Evolutionary conservation across 2,329 filamentous ascomycete genomes (phyloP).

Genomic region (Pseudogymnoascus sp.): DNA sequence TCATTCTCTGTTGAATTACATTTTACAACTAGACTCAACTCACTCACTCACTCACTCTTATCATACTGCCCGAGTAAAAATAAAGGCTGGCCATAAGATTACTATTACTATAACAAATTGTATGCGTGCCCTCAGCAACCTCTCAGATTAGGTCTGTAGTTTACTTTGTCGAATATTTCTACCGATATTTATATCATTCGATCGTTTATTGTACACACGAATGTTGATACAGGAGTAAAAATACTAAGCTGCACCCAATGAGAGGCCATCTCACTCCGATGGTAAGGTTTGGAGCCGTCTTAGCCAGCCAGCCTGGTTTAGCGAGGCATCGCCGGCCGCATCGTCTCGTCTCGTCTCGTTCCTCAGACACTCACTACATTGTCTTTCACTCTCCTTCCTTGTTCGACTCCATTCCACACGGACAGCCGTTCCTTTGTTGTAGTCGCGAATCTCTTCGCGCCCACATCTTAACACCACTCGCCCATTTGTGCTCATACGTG

Average conservation of each 20-base stretch:
- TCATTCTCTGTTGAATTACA: not conserved
- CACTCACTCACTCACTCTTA: no score
- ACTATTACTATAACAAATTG: not conserved
- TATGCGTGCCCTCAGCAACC: not conserved
- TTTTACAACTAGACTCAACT: no score
- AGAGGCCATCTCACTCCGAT: not conserved
- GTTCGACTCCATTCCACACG: not conserved
- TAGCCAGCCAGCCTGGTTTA: slow-evolving; percentile 6
- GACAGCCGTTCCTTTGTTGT: not conserved
- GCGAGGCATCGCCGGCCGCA: slow-evolving; percentile 2
- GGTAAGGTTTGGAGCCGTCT: not conserved
- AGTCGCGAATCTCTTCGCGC: not conserved
- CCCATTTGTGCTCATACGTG: not conserved
- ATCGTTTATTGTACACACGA: not conserved
- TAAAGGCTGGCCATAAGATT: not conserved
- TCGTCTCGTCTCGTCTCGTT: not conserved
- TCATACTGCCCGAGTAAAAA: no score
- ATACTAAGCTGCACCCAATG: not conserved
- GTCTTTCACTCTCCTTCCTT: not conserved
- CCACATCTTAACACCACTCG: not conserved
- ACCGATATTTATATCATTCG: not conserved
- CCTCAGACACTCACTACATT: slow-evolving; percentile 2
- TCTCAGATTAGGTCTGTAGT: not conserved
- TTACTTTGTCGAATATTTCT: not conserved
- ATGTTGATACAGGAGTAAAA: not conserved